Conservation (phyloP, 495 filamentous ascomycete species). For the Penicillium psychrofluorescens region DNA sequence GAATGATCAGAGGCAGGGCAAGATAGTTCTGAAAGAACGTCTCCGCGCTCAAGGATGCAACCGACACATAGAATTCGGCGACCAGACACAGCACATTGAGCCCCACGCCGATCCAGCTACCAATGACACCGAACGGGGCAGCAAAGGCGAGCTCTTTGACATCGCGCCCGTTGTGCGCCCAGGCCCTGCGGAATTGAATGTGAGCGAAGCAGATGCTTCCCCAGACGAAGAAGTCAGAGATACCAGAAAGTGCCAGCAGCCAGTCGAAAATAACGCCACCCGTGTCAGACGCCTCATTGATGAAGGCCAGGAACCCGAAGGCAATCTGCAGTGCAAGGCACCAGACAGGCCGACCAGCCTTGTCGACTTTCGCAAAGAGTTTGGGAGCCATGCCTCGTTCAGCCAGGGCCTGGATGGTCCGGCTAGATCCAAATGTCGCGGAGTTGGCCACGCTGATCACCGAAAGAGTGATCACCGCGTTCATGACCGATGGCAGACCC, state of each 20-base stretch:
- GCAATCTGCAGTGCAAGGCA: slow-evolving; percentile 44
- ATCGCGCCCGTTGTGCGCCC: slow-evolving; percentile 46
- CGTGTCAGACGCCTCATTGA: slow-evolving; percentile 34
- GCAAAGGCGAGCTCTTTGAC: slow-evolving; percentile 66
- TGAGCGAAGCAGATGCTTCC: slow-evolving; percentile 65
- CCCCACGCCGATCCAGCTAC: slow-evolving; percentile 57
- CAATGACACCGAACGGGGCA: slow-evolving; percentile 57
- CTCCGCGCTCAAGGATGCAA: slow-evolving; percentile 39
- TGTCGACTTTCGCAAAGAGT: slow-evolving; percentile 50
- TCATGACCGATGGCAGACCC: slow-evolving; percentile 65
- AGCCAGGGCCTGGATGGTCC: slow-evolving; percentile 57
- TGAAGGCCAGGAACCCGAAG: slow-evolving; percentile 50
- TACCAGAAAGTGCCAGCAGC: slow-evolving; percentile 62
- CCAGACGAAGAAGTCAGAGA: slow-evolving; percentile 64
- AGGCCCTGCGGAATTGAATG: slow-evolving; percentile 64
- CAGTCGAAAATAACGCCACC: slow-evolving; percentile 45
- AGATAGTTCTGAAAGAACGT: slow-evolving; percentile 59
- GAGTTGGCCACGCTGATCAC: slow-evolving; percentile 62
- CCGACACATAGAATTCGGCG: slow-evolving; percentile 47
- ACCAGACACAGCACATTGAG: slow-evolving; percentile 55
- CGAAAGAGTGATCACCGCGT: slow-evolving; percentile 64
- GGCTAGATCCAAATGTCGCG: slow-evolving; percentile 53
- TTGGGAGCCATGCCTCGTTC: slow-evolving; percentile 50
- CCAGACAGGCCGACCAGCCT: slow-evolving; percentile 47
- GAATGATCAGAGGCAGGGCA: slow-evolving; percentile 49